Base-by-base conservation (phyloP, 352 stramenopile genomes). In the Thraustochytrium striatum region DNA sequence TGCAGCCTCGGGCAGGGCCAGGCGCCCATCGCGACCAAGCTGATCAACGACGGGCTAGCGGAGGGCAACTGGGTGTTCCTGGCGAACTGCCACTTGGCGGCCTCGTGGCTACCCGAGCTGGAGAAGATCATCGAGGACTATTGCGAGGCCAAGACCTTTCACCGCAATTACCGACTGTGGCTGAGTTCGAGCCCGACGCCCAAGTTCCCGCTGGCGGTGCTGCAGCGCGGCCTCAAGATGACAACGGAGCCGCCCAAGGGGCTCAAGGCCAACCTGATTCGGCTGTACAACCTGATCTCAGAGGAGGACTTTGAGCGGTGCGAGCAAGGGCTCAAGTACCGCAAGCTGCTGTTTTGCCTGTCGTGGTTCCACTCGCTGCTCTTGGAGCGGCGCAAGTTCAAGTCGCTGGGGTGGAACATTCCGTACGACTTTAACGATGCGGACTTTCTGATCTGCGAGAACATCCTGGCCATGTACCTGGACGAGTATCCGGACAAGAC, bases 371-470 rank as follows among this genome's bases (percentile, higher is more conserved):
- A 98, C 84, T 91, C 94, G 32, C 84, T 97, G 1, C 82, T 98
- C 13, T 87, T 98, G 0, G 94, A 98, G 84, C 88, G 94, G 2
- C 88, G 94, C 65, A 98, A 98, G 79, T 98, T 98, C 79, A 97
- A 97, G 82, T 93, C 94, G 36, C 86, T 98, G 0, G 94, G 94
- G 7, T 98, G 94, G 91, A 98, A 98, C 83, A 97, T 98, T 30
- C 94, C 93, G 28, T 98, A 98, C 86, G 94, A 97, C 65, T 98
- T 98, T 69, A 98, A 98, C 82, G 93, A 98, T 79, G 93, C 90
- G 2, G 94, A 98, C 85, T 98, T 97, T 85, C 87, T 90, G 19
- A 98, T 98, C 81, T 97, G 91, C 70, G 92, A 97, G 68, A 93
- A 98, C 78, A 90, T 98, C 33, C 83, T 98, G 36, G 91, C 92